Evolutionary conservation across 2,329 filamentous ascomycete genomes (phyloP), one percentile per base, ranked within the genome.

Genomic region (Hymenoscyphus albidus): DNA sequence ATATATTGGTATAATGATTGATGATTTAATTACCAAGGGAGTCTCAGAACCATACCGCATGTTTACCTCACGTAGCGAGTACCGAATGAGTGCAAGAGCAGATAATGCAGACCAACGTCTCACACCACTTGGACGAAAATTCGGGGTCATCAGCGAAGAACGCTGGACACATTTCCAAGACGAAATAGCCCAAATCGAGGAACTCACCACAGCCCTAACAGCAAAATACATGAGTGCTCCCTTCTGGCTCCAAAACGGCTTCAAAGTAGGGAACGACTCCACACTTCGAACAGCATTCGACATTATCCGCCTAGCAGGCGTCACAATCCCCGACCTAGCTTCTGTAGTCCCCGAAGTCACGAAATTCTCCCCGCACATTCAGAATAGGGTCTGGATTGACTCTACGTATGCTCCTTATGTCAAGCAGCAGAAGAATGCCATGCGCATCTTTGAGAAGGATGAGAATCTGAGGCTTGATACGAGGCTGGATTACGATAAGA

Each of bases 1-100:
- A 13, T 99, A 97, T 77, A 98, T 99, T 73, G 95, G 95, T 70
- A 90, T 99, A 78, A 97, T 99, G 93, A 93, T 99, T 72, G 95
- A 99, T 77, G 95, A 99, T 76, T 86, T 99, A 44, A 88, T 96
- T 74, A 98, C 94, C 27, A 98, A 97, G 78, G 95, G 95, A 58
- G 95, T 99, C 38, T 93, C 91, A 2, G 95, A 99, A 75, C 95
- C 95, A 1, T 99, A 99, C 78, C 88, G 95, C 70, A 98, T 99
- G 93, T 99, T 99, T 80, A 99, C 95, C 1, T 91, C 91, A 5
- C 88, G 95, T 68, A 96, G 91, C 78, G 95, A 99, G 79, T 99
- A 96, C 78, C 91, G 95, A 67, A 93, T 99, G 84, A 92, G 89
- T 55, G 87, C 92, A 2, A 89, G 95, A 67, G 89, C 95, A 57